Conservation (phyloP, 768 basidiomycete species). For the Auriscalpium microsporum region DNA sequence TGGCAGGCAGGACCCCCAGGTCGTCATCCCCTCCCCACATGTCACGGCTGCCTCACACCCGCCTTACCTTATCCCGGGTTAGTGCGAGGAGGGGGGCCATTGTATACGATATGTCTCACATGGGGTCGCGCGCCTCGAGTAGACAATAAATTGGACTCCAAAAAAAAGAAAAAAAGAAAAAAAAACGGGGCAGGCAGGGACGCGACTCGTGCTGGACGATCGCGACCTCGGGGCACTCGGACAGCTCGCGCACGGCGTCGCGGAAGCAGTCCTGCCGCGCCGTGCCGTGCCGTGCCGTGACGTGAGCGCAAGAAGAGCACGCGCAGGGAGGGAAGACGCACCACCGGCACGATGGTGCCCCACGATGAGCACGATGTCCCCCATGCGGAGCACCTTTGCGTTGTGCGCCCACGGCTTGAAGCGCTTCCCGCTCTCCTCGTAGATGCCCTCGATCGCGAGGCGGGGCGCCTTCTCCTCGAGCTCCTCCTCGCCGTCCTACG, state of each 20-base stretch:
- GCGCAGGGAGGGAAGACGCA: slow-evolving; percentile 16
- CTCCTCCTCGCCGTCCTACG: slow-evolving; percentile 35
- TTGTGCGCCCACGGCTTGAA: slow-evolving; percentile 77
- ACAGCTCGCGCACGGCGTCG: slow-evolving; percentile 81
- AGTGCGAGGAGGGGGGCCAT: too few species aligned
- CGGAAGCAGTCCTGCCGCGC: slow-evolving; percentile 69
- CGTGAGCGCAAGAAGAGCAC: not conserved
- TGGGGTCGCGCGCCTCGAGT: too few species aligned
- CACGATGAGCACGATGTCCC: slow-evolving; percentile 72
- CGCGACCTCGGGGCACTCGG: slow-evolving; percentile 73
- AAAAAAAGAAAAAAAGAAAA: too few species aligned
- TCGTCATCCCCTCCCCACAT: too few species aligned
- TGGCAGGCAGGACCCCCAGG: too few species aligned
- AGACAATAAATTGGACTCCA: too few species aligned
- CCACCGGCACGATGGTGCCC: slow-evolving; percentile 76
- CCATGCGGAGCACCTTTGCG: slow-evolving; percentile 64
- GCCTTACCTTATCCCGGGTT: too few species aligned
- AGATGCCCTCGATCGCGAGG: slow-evolving; percentile 67
- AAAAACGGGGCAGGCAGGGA: too few species aligned
- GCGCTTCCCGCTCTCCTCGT: slow-evolving; percentile 42
- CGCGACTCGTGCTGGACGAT: slow-evolving; percentile 89
- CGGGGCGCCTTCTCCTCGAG: slow-evolving; percentile 69
- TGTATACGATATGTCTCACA: too few species aligned
- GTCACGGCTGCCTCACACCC: too few species aligned
- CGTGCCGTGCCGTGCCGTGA: too few species aligned